These are phyloP conservation scores for Pseudohalonectria lignicola DNA, from an alignment of 2,329 filamentous ascomycete species.

Conservation along the genomic window DNA sequence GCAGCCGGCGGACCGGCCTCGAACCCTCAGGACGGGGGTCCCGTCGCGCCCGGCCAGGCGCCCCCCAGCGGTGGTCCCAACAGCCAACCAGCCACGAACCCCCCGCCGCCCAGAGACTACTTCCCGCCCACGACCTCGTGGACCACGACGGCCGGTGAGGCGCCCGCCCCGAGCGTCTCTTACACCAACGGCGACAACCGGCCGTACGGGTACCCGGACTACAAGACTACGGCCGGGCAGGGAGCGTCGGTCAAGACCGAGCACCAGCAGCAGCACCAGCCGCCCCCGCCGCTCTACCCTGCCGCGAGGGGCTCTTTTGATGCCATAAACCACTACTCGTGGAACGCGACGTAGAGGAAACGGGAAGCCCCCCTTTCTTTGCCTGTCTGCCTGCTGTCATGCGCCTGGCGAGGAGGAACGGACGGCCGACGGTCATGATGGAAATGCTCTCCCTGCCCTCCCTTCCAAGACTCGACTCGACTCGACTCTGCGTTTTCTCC, in stretches of 20 bases:
- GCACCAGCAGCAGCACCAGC: conserved; percentile 19
- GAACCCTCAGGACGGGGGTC: not conserved
- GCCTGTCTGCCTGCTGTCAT: not conserved
- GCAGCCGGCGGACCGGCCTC: not conserved
- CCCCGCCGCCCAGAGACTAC: conserved; percentile 34
- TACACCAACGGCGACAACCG: conserved; percentile 34
- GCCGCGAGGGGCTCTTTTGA: conserved; percentile 32
- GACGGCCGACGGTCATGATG: too few species aligned
- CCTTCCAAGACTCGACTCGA: not conserved
- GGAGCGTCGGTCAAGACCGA: conserved; percentile 20
- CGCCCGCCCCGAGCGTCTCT: conserved; percentile 25
- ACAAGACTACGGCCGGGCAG: conserved; percentile 21
- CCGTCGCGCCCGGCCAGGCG: too few species aligned
- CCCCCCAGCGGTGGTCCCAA: not conserved
- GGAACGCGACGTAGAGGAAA: conserved; percentile 34
- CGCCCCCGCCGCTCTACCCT: conserved; percentile 28
- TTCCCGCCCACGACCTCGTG: conserved; percentile 40
- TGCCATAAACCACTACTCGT: conserved; percentile 44
- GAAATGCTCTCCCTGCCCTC: too few species aligned
- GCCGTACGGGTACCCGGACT: conserved; percentile 38
- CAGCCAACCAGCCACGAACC: not conserved
- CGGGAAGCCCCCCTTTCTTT: not conserved
- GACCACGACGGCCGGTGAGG: conserved; percentile 38
- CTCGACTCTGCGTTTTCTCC: not conserved
- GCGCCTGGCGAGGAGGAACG: not conserved